These are phyloP conservation scores for Macrophomina pseudophaseolina DNA, from an alignment of 2,329 filamentous ascomycete genomes.

Conservation along the genomic window DNA sequence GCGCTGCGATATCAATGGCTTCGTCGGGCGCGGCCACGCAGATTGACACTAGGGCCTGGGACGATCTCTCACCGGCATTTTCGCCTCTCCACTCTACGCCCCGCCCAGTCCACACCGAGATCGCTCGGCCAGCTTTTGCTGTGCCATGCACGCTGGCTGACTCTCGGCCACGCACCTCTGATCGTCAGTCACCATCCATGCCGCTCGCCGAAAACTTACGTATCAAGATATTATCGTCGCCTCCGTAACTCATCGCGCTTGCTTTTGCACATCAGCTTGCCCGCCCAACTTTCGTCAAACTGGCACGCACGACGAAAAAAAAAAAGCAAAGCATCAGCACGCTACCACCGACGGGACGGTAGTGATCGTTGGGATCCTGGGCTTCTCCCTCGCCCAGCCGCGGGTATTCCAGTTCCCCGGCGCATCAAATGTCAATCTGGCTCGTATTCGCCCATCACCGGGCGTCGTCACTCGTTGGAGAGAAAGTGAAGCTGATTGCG, in stretches of 20 bases:
- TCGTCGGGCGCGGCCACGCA: conserved; percentile 6
- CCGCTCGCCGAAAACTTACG: conserved; percentile 4
- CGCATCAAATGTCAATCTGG: conserved; percentile 11
- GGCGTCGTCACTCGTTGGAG: neutral
- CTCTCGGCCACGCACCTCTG: neutral
- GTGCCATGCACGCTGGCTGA: neutral
- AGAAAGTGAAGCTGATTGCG: neutral
- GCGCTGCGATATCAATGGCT: neutral
- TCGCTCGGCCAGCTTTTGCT: conserved; percentile 8
- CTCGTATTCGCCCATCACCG: conserved; percentile 7
- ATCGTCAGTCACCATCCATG: neutral
- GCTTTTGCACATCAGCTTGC: neutral
- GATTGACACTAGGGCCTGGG: conserved; percentile 23
- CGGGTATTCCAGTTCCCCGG: conserved; percentile 10
- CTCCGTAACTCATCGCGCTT: conserved; percentile 1
- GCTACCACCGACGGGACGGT: neutral
- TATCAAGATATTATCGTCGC: conserved; percentile 20
- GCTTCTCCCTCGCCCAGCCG: neutral
- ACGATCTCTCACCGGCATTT: conserved; percentile 18
- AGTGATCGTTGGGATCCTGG: conserved; percentile 2
- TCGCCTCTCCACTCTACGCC: conserved; percentile 9
- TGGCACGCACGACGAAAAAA: neutral
- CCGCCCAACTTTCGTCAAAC: neutral
- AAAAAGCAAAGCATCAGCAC: neutral
- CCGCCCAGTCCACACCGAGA: conserved; percentile 14